Conservation (phyloP, 345 rosid species). For the Citrus cavaleriei region DNA sequence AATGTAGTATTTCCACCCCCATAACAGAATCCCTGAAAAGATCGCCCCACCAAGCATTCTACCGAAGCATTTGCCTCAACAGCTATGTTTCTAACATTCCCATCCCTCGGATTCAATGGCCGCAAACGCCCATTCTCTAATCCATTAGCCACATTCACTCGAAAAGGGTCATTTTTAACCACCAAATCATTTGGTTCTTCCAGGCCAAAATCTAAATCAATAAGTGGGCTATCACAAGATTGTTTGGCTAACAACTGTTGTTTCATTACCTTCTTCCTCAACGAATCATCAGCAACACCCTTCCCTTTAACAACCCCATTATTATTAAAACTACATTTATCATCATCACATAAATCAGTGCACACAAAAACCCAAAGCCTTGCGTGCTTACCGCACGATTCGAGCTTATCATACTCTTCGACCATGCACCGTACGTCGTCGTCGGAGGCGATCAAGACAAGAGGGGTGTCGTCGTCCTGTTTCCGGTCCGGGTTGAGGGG, state of each 20-base stretch:
- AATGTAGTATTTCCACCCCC: neutral
- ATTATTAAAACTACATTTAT: neutral
- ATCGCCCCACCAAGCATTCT: neutral
- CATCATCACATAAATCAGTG: neutral
- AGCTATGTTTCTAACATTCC: constrained; percentile 16
- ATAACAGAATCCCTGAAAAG: neutral
- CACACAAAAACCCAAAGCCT: constrained; percentile 31
- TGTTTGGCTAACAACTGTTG: constrained; percentile 12
- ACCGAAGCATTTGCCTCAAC: neutral
- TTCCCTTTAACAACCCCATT: neutral
- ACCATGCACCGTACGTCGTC: constrained; percentile 29
- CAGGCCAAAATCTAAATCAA: constrained; percentile 8
- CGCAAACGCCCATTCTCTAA: neutral
- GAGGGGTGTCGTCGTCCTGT: neutral
- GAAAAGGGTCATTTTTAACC: neutral
- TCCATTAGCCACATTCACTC: neutral
- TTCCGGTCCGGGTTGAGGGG: neutral
- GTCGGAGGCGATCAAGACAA: constrained; percentile 21
- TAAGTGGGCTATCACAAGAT: constrained; percentile 8
- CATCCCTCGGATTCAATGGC: constrained; percentile 22
- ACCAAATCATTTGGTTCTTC: neutral
- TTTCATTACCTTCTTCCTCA: constrained; percentile 22
- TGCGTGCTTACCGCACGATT: constrained; percentile 12
- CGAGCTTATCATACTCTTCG: constrained; percentile 26
- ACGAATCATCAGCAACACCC: constrained; percentile 3